Base-by-base conservation (phyloP, 441 rosid genomes). In the Euphorbia celastroides region DNA sequence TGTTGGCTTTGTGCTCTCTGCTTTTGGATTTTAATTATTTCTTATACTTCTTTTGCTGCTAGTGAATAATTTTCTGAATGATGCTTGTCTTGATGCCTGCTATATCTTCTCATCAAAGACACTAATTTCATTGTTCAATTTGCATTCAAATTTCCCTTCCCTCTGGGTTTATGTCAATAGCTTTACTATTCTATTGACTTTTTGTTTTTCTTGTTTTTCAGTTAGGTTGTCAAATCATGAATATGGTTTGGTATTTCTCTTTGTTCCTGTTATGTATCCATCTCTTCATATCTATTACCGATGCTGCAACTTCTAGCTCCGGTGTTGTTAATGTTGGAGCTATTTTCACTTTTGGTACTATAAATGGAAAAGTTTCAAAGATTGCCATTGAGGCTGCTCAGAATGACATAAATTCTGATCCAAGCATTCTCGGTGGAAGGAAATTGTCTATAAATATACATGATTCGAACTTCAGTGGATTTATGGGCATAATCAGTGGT, bases 311-410 rank as follows among this genome's bases (percentile, higher is more conserved):
- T 23, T 70, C 85, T 25, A 82, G 89, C 57, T 94, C 99, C 58
- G 69, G 78, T 72, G 83, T 77, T 77, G 88, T 88, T 31, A 83
- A 81, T 62, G 59, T 89, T 68, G 97, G 99, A 62, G 87, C 94
- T 26, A 70, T 94, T 67, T 84, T 91, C 79, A 64, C 81, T 19
- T 72, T 81, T 34, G 68, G 86, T 61, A 84, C 97, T 50, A 74
- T 84, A 48, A 83, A 88, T 28, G 99, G 97, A 59, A 84, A 73
- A 80, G 96, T 83, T 67, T 96, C 99, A 60, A 83, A 88, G 82
- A 76, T 89, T 78, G 97, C 97, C 48, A 89, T 94, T n/a, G 76
- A 83, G 9, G 88, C 86, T 79, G 99, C 99, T 73, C 82, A 88
- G 62, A 88, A 88, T 69, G 96, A 93, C 78, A 90, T 93, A 28